phyloP scores from a whole-genome alignment of 768 basidiomycete species.

The Tylopilus sp. region DNA sequence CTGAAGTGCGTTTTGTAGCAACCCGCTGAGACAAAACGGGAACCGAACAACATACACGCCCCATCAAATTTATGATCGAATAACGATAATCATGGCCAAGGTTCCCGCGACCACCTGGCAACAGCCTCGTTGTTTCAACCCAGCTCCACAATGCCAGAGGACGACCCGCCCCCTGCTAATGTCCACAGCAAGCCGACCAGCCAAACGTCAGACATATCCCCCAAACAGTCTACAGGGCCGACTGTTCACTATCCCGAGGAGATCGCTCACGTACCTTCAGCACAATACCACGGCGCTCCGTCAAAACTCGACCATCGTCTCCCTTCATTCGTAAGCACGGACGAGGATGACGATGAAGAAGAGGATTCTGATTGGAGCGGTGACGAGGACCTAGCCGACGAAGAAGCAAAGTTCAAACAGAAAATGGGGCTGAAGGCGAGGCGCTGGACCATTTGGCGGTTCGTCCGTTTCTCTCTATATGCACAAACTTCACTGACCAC shows the following conservation, averaged over 20 bases:
- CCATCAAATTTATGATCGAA: too few relatives aligned
- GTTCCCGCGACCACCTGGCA: slow-evolving; percentile 11
- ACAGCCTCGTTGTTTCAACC: slow-evolving; percentile 15
- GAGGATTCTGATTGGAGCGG: slow-evolving; percentile 74
- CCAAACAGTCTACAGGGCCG: slow-evolving; percentile 27
- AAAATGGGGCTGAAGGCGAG: slow-evolving; percentile 50
- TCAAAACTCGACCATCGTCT: slow-evolving; percentile 34
- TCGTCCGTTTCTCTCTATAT: slow-evolving; percentile 17
- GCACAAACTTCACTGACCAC: not conserved
- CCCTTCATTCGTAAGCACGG: slow-evolving; percentile 49
- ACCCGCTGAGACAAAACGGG: too few relatives aligned
- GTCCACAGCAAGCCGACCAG: slow-evolving; percentile 11
- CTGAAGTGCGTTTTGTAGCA: too few relatives aligned
- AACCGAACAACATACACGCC: not conserved
- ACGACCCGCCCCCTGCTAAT: slow-evolving; percentile 8
- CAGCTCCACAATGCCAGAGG: slow-evolving; percentile 17
- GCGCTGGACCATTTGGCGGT: slow-evolving; percentile 57
- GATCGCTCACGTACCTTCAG: slow-evolving; percentile 27
- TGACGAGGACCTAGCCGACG: slow-evolving; percentile 71
- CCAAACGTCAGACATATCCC: slow-evolving; percentile 12
- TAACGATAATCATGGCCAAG: not conserved
- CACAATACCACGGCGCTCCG: slow-evolving; percentile 23
- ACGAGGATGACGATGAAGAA: slow-evolving; percentile 55
- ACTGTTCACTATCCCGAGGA: slow-evolving; percentile 55
- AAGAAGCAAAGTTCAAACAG: slow-evolving; percentile 63